Conservation (phyloP, 2,329 filamentous ascomycete genomes). For the Orbilia ellipsospora region DNA sequence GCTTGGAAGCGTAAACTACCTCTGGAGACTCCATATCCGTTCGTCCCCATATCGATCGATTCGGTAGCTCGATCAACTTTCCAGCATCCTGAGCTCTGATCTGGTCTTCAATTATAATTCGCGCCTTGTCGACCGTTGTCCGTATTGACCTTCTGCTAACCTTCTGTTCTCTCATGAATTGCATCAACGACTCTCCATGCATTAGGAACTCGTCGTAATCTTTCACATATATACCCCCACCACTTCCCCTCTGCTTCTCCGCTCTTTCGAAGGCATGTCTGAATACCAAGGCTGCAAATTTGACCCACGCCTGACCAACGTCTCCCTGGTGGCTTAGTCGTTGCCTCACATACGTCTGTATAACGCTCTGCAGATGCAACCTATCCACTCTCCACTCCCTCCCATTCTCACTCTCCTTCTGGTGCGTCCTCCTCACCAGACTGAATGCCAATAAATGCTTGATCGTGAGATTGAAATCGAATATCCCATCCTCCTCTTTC, state of each 20-base stretch:
- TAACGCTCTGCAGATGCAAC: constrained; percentile 58
- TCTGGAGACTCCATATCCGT: constrained; percentile 50
- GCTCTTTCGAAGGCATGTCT: constrained; percentile 50
- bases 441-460: constrained; percentile 58
- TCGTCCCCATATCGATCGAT: constrained; percentile 38
- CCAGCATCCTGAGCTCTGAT: constrained; percentile 30
- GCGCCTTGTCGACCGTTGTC: constrained; percentile 31
- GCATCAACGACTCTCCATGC: constrained; percentile 42
- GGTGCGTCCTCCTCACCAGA: constrained; percentile 56
- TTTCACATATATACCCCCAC: constrained; percentile 39
- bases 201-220: constrained; percentile 51
- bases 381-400: constrained; percentile 58
- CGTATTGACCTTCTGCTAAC: constrained; percentile 50
- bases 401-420: constrained; percentile 54
- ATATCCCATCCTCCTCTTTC: constrained; percentile 56
- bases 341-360: constrained; percentile 55
- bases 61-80: constrained; percentile 34
- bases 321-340: constrained; percentile 32
- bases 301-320: constrained; percentile 48
- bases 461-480: constrained; percentile 58
- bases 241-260: constrained; percentile 37
- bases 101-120: constrained; percentile 34
- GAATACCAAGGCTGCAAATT: constrained; percentile 48
- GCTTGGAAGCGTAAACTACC: constrained; percentile 27
- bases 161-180: constrained; percentile 36